Conservation (phyloP, 441 rosid genomes). For the Isatis lusitanica region DNA sequence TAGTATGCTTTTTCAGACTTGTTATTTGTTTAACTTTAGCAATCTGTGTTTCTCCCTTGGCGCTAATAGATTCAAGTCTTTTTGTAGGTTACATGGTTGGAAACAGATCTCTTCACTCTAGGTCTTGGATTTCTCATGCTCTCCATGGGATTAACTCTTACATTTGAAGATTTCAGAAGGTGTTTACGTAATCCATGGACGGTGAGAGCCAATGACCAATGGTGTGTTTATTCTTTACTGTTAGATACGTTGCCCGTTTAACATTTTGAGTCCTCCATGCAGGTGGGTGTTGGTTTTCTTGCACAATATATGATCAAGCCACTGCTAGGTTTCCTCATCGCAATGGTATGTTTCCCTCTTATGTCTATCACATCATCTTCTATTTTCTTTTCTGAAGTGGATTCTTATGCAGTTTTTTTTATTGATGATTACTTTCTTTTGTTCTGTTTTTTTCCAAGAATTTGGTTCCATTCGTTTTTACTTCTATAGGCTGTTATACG, state of each 20-base stretch:
- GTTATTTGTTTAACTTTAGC: background rate
- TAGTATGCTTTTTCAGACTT: conserved; percentile 46
- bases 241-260: background rate
- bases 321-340: conserved; percentile 69
- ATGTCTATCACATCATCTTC: conserved; percentile 8
- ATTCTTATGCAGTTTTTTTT: background rate
- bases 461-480: background rate
- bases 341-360: conserved; percentile 54
- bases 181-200: conserved; percentile 96
- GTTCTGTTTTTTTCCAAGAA: background rate
- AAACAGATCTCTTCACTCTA: conserved; percentile 83
- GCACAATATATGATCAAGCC: conserved; percentile 92
- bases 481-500: background rate
- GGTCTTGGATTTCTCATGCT: conserved; percentile 96
- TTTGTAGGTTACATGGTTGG: conserved; percentile 86
- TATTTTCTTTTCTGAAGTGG: background rate
- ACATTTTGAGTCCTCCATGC: conserved; percentile 36
- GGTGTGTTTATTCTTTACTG: conserved; percentile 5
- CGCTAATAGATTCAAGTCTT: conserved; percentile 12
- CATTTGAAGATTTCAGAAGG: conserved; percentile 83
- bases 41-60: background rate
- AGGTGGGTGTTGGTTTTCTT: conserved; percentile 95
- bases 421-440: background rate
- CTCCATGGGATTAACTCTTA: conserved; percentile 93
- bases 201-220: conserved; percentile 45